phyloP scores from a whole-genome alignment of 495 filamentous ascomycete genomes.

The Penicillium cosmopolitanum region DNA sequence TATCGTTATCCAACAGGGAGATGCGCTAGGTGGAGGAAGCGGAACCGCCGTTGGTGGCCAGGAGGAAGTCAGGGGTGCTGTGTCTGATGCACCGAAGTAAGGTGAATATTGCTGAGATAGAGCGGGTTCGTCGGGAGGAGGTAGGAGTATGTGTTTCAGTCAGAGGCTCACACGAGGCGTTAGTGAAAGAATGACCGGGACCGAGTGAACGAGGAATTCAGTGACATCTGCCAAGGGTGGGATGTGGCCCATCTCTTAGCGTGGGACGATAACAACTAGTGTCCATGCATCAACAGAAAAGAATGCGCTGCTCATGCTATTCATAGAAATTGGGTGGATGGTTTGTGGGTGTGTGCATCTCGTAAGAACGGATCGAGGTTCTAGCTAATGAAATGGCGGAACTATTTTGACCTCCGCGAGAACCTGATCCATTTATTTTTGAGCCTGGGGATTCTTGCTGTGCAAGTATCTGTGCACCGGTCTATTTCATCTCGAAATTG shows the following conservation, averaged over 20 bases:
- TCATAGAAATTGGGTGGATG: neutral
- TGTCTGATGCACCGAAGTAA: neutral
- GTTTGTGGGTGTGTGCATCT: neutral
- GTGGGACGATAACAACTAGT: neutral
- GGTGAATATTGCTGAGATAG: neutral
- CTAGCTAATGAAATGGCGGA: too few species aligned
- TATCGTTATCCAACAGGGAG: conserved; percentile 6
- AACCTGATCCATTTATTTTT: neutral
- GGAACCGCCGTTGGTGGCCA: neutral
- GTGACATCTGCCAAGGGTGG: conserved; percentile 7
- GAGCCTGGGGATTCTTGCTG: neutral
- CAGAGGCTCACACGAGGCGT: neutral
- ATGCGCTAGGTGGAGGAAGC: neutral
- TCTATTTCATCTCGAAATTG: neutral
- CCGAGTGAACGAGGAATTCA: neutral
- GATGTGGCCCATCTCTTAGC: neutral
- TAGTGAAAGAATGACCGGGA: neutral
- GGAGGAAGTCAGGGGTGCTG: neutral
- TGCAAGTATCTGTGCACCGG: neutral
- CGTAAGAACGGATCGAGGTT: too few species aligned
- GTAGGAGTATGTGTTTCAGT: neutral
- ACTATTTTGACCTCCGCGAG: neutral
- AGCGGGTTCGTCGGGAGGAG: neutral
- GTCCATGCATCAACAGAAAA: neutral
- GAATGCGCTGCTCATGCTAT: neutral